Percentiles rank a stretch among this genome's conserved stretches.
phyloP scores from a whole-genome alignment of 805 yeast genomes.

The Hanseniaspora nectarophila region DNA sequence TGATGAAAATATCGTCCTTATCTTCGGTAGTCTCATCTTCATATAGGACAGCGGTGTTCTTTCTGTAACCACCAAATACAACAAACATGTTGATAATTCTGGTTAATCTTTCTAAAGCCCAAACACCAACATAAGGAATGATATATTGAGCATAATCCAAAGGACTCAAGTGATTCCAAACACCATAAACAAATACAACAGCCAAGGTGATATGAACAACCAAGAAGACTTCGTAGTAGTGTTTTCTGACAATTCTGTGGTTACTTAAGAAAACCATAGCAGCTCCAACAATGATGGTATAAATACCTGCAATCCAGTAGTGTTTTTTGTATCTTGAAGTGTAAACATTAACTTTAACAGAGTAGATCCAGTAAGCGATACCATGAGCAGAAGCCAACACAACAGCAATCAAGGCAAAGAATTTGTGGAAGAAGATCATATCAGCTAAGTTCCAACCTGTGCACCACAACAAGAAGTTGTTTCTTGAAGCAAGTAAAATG shows the following conservation, averaged over 20 bases:
- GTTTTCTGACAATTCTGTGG: slow-evolving; percentile 31
- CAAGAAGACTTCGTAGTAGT: slow-evolving; percentile 36
- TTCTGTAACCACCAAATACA: slow-evolving; percentile 14
- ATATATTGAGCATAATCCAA: slow-evolving; percentile 40
- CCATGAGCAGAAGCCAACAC: slow-evolving; percentile 15
- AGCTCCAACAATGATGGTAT: slow-evolving; percentile 26
- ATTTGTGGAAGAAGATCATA: slow-evolving; percentile 50
- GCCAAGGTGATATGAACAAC: slow-evolving; percentile 35
- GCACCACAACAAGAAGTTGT: slow-evolving; percentile 47
- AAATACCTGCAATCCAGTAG: slow-evolving; percentile 30
- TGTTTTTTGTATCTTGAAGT: slow-evolving; percentile 32
- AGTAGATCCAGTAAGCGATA: slow-evolving; percentile 14
- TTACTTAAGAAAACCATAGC: slow-evolving; percentile 34
- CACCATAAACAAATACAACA: slow-evolving; percentile 32
- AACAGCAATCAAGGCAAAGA: slow-evolving; percentile 40
- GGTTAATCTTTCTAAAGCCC: slow-evolving; percentile 53
- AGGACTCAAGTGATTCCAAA: slow-evolving; percentile 33
- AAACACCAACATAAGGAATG: slow-evolving; percentile 45
- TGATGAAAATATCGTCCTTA: not conserved
- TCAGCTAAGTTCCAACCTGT: slow-evolving; percentile 52
- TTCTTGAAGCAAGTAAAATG: slow-evolving; percentile 56
- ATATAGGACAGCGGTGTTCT: not conserved
- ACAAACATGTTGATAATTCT: slow-evolving; percentile 39
- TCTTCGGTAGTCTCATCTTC: not conserved
- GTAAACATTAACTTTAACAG: slow-evolving; percentile 6